Base-by-base conservation (phyloP, 257 asterid genomes). In the Fraxinus excelsior region DNA sequence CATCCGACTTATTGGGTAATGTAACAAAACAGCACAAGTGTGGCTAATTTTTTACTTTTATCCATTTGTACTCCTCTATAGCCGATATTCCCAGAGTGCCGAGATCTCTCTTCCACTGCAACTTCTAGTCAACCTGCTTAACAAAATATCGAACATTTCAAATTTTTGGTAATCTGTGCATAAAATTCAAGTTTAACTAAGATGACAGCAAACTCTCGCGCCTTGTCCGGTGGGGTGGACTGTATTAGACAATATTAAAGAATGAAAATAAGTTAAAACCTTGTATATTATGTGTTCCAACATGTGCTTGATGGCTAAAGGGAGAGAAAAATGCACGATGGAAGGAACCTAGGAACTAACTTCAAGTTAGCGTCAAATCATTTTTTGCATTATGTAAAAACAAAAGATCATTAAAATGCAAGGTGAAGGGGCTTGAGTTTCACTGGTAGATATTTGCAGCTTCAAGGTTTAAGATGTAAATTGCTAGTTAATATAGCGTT, bases 61-160 rank as follows among this genome's bases (percentile, higher is more conserved):
- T 90, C 97, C 96, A 92, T 92, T 72, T 64, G 82, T 75, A 81
- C 79, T 74, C 72, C 76, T 73, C 65, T 73, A 18, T n/a, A 70
- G 69, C 40, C 74, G 70, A 78, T 64, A 66, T 74, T 19, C 12
- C 72, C 73, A 74, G 18, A 62, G 29, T 28, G 53, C 70, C 67
- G 73, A 70, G 62, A 64, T 62, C 75, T 80, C 82, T 75, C 80
- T 67, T 69, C 82, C 71, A 40, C 73, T 71, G 73, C 66, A 82
- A 71, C 84, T 78, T 78, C 58, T 70, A 31, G n/a, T 37, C 62
- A 32, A 81, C 87, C 88, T 81, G 78, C 72, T 72, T 79, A 37
- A 79, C 71, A 83, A 49, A 80, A 76, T 69, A 75, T 71, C 26
- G 10, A 46, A 10, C 72, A 64, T 34, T 18, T 70, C 64, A 66